Evolutionary conservation across 805 yeast species (phyloP), one percentile per base, ranked within the genome.

Genomic region (Teunomyces panamensis): DNA sequence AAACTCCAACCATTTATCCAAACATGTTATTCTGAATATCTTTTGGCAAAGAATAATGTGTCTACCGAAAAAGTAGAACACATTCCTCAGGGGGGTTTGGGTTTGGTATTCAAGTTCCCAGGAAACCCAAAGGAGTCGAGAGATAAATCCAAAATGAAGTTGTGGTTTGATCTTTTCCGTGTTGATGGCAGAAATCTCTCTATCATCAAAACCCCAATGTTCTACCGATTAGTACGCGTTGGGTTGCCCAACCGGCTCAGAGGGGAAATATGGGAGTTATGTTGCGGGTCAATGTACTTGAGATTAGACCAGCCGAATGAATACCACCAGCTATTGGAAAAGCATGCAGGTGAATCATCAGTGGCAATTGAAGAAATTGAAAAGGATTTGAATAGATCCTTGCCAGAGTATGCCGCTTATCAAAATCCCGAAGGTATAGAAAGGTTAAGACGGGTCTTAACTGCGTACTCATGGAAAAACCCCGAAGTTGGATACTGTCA

Each of bases 401-500:
- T 94, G 44, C 99, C 99, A 0, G 99, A 94, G 65, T 94, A 92
- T 64, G 85, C 94, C 2, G 99, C 97, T 0, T 94, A 90, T 60
- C 98, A 94, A 64, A 77, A 78, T 7, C 77, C 77, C 4, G 95
- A 88, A 58, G 99, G 99, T 5, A 91, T 94, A 39, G 79, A 75
- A 43, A 74, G 96, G 46, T 75, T 94, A 42, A 77, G 99, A 51
- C 77, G 96, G 51, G 98, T 94, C 0, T 75, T 94, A 49, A 86
- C 95, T 0, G 97, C 97, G 0, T 94, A 91, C 60, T 88, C 97
- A 0, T 94, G 98, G 97, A 88, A 87, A 54, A 90, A 91, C 63
- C 97, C 96, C 0, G 96, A 92, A 36, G 89, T 94, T 24, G 99
- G 99, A 0, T 94, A 94, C 65, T 94, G 99, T 64, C 99, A 94